Conservation (phyloP, 768 basidiomycete species). For the Psilocybe cyanescens region DNA sequence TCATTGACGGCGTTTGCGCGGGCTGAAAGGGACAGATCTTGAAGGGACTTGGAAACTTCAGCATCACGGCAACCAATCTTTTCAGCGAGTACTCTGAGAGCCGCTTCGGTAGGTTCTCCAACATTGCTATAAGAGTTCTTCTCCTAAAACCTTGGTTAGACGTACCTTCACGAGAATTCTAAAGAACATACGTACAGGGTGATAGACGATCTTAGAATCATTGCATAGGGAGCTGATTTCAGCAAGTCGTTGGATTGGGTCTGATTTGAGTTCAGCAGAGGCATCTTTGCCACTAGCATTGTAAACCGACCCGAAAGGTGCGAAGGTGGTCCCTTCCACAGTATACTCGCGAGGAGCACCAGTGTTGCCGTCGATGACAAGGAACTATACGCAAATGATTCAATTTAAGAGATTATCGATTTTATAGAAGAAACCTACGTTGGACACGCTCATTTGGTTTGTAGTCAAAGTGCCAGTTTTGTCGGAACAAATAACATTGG, state of each 20-base stretch:
- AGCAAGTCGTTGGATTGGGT: constrained; percentile 81
- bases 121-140: constrained; percentile 80
- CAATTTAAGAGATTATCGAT: background rate
- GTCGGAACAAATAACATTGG: constrained; percentile 98
- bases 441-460: constrained; percentile 96
- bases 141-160: constrained; percentile 52
- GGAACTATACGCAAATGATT: constrained; percentile 55
- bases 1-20: constrained; percentile 89
- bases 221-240: constrained; percentile 96
- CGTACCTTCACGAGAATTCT: background rate
- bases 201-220: constrained; percentile 88
- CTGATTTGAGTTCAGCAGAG: constrained; percentile 60
- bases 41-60: constrained; percentile 59
- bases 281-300: constrained; percentile 66
- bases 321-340: constrained; percentile 93
- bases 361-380: constrained; percentile 63
- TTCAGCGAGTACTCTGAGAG: constrained; percentile 92
- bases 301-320: constrained; percentile 78
- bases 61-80: constrained; percentile 82
- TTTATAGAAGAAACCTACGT: constrained; percentile 42
- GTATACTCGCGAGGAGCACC: constrained; percentile 64
- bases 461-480: constrained; percentile 97
- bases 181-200: constrained; percentile 47
- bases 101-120: constrained; percentile 97
- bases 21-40: constrained; percentile 53